These are phyloP conservation scores for Tylopilus subfusipes DNA, from an alignment of 768 basidiomycete species.

Conservation along the genomic window DNA sequence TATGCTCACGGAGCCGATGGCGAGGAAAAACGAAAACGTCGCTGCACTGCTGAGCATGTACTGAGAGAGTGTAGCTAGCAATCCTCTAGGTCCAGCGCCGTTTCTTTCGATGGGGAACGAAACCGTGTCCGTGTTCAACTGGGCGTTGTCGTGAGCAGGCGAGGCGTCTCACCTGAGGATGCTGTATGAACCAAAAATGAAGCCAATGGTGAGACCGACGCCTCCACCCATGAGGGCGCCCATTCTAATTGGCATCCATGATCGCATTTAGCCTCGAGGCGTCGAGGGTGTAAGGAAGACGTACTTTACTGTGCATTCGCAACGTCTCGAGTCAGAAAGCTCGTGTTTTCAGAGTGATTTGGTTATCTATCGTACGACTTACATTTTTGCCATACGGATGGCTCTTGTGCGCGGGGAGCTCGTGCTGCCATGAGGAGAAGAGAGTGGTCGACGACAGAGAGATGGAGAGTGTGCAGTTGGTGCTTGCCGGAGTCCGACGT, in stretches of 20 bases:
- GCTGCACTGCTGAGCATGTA: slow-evolving; percentile 99
- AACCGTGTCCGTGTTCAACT: slow-evolving; percentile 5
- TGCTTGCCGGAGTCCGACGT: slow-evolving; percentile 3
- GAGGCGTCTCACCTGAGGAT: slow-evolving; percentile 69
- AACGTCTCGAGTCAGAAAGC: slow-evolving; percentile 11
- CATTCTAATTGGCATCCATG: slow-evolving; percentile 55
- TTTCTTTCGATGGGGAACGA: slow-evolving; percentile 49
- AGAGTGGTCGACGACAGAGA: neutral
- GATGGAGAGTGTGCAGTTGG: neutral
- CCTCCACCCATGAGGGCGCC: slow-evolving; percentile 90
- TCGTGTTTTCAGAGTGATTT: neutral
- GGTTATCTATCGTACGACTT: slow-evolving; percentile 21
- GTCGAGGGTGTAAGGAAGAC: slow-evolving; percentile 16
- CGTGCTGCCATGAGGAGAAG: slow-evolving; percentile 27
- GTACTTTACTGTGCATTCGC: slow-evolving; percentile 53
- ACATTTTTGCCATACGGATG: slow-evolving; percentile 78
- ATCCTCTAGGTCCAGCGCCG: slow-evolving; percentile 88
- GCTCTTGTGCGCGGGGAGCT: slow-evolving; percentile 43
- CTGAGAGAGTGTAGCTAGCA: slow-evolving; percentile 88
- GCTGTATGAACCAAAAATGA: slow-evolving; percentile 93
- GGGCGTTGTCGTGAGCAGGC: neutral
- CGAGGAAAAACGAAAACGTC: slow-evolving; percentile 96
- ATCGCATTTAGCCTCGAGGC: slow-evolving; percentile 5
- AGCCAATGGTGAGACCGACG: slow-evolving; percentile 94
- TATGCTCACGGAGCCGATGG: slow-evolving; percentile 78